phyloP scores from a whole-genome alignment of 495 filamentous ascomycete species.

The Aspergillus cristatus region DNA sequence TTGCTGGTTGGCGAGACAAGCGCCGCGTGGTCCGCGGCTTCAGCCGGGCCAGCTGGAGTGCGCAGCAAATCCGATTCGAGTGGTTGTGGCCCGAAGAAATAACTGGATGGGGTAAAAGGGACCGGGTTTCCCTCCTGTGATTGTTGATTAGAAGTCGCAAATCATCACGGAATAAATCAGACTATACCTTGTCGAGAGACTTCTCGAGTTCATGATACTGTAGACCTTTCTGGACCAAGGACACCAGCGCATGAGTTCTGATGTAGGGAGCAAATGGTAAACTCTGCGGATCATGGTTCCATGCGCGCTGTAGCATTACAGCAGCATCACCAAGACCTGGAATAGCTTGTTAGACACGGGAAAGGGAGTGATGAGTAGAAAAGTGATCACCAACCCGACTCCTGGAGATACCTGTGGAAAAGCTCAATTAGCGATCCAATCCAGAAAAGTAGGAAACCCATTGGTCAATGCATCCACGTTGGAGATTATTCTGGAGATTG shows the following conservation, averaged over 20 bases:
- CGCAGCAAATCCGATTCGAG: slow-evolving; percentile 25
- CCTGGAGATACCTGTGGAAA: slow-evolving; percentile 67
- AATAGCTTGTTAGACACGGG: slow-evolving; percentile 16
- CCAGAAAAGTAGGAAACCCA: no score
- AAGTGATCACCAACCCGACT: slow-evolving; percentile 61
- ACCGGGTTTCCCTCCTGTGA: slow-evolving; percentile 36
- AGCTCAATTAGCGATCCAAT: slow-evolving; percentile 27
- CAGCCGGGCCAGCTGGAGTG: slow-evolving; percentile 14
- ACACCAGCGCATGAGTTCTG: slow-evolving; percentile 64
- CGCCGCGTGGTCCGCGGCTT: slow-evolving; percentile 21
- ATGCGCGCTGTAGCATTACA: slow-evolving; percentile 72
- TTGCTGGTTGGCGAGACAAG: slow-evolving; percentile 27
- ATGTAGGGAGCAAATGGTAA: slow-evolving; percentile 71
- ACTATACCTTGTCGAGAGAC: slow-evolving; percentile 48
- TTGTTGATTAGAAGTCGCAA: slow-evolving; percentile 1
- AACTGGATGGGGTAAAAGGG: slow-evolving; percentile 26
- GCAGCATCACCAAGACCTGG: slow-evolving; percentile 59
- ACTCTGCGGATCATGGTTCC: slow-evolving; percentile 63
- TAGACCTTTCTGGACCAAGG: slow-evolving; percentile 67
- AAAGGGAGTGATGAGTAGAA: slow-evolving; percentile 5
- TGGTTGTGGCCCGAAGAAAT: slow-evolving; percentile 44
- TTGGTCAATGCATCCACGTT: no score
- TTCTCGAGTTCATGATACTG: slow-evolving; percentile 64
- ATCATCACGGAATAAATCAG: not conserved
- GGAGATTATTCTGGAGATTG: slow-evolving; percentile 1